Base-by-base conservation (phyloP, 345 rosid genomes). In the Syzygium aromaticum region DNA sequence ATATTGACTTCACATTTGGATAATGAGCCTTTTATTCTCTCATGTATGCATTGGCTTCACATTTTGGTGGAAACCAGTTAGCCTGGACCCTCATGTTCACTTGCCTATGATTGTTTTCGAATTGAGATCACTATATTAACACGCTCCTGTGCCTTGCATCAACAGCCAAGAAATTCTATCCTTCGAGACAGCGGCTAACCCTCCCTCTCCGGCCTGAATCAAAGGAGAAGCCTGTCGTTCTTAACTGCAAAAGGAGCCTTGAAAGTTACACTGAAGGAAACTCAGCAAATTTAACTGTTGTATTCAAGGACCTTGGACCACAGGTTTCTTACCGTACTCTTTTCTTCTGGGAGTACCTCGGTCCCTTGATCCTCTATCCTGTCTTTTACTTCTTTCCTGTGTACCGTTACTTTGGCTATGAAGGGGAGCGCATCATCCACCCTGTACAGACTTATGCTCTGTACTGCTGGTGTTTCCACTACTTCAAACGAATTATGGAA, bases 391-490 rank as follows among this genome's bases (percentile, higher is more conserved):
- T 89, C 95, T 92, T 94, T 91, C 96, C 96, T 25, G 97, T 95
- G 30, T 98, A 98, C 91, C 56, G 91, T 33, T 95, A 86, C 92
- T 93, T 98, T 64, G 99, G 99, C 86, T 96, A 94, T 86, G 87
- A 92, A 85, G 93, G 90, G 67, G 90, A 93, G 77, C 94, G 92
- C 82, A 93, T 91, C 85, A 92, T 93, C 88, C 95, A 92, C 89
- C 99, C 98, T 11, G 98, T 94, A 53, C 99, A 98, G 90, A 98
- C 96, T 38, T 96, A 96, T 90, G 98, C 99, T 87, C 85, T 98
- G 90, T 98, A 95, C 93, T 96, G 91, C 89, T 96, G 98, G 99
- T 98, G 96, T 89, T 92, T 98, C 91, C 99, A 98, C 94, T 98
- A 98, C 93, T 94, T 93, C 90, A 98, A 98, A 90, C 94, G 99